Evolutionary conservation across 805 yeast species (phyloP), one percentile per base, ranked within the genome.

Genomic region (Cyberlindnera americana): DNA sequence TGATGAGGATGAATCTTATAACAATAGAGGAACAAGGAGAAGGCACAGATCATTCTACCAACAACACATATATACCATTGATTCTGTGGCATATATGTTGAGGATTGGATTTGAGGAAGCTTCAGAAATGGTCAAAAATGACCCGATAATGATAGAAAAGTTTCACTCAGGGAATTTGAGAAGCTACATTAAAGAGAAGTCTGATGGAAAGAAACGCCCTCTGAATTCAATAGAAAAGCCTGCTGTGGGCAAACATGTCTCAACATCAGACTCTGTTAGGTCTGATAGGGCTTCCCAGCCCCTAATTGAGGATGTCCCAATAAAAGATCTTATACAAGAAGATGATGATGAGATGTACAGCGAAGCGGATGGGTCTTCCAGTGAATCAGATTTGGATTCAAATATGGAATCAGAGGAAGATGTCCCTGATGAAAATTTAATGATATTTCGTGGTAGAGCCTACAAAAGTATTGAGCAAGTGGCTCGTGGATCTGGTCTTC

Each of bases 61-160:
- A 32, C 52, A 54, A 30, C 59, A 54, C 22, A 51, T 55, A 9
- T 55, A 52, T 31, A 52, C 56, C 2, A 51, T 55, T 14, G 60
- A 55, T 30, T 42, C 49, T 3, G 57, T 55, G 1, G 35, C 49
- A 2, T 54, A 52, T 27, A 32, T 38, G 14, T 38, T 55, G 11
- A 44, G 37, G 16, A 45, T 54, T 4, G 35, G 50, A 8, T 19
- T 29, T 1, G 53, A 46, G 17, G 40, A 46, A 7, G 60, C 60
- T 0, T 38, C 52, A 6, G 48, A 43, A 9, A 21, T 53, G 19
- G 58, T 55, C 17, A 42, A 44, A n/a, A 30, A 36, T 5, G 51
- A 48, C 10, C 54, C 52, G 8, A 46, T 43, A n/a, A 45, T 50
- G 37, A 51, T 47, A 39, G 57, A 46, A 17, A 56, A 45, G 56